These are phyloP conservation scores for Agaricus bisporus DNA, from an alignment of 768 basidiomycete species.

Conservation along the genomic window DNA sequence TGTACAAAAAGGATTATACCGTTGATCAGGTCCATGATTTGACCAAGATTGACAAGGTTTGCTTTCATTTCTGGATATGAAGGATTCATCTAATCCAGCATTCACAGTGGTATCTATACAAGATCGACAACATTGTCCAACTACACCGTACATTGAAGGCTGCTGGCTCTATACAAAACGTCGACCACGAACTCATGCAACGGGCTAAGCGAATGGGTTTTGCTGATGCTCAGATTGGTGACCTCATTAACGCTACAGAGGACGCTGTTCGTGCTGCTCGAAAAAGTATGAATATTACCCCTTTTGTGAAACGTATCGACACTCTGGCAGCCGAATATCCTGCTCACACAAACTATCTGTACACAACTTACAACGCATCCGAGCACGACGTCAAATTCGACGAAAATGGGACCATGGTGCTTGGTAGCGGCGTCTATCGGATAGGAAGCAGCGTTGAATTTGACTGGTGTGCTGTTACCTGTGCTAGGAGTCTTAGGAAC, in stretches of 20 bases:
- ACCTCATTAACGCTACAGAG: slow-evolving; percentile 69
- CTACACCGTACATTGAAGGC: slow-evolving; percentile 73
- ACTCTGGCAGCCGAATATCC: slow-evolving; percentile 98
- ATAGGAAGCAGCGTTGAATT: slow-evolving; percentile 99
- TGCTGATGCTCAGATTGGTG: slow-evolving; percentile 87
- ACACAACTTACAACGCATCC: slow-evolving; percentile 97
- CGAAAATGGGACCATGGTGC: slow-evolving; percentile 98
- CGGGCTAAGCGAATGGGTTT: slow-evolving; percentile 95
- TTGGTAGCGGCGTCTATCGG: slow-evolving; percentile 96
- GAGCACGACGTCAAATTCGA: slow-evolving; percentile 93
- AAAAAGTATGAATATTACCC: slow-evolving; percentile 83
- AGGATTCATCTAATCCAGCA: not conserved
- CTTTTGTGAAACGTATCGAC: slow-evolving; percentile 99
- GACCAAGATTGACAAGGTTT: slow-evolving; percentile 96
- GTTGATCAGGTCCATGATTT: slow-evolving; percentile 88
- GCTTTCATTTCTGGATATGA: slow-evolving; percentile 7
- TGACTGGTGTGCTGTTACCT: slow-evolving; percentile 99
- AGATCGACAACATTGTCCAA: slow-evolving; percentile 97
- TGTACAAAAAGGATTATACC: slow-evolving; percentile 88
- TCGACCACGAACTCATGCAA: slow-evolving; percentile 73
- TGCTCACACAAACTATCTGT: slow-evolving; percentile 98
- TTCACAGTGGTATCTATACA: slow-evolving; percentile 91
- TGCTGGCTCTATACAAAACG: slow-evolving; percentile 59
- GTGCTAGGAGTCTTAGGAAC: slow-evolving; percentile 84
- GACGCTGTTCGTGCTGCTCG: slow-evolving; percentile 76